Percentiles rank a stretch among this genome's conserved stretches.
phyloP scores from a whole-genome alignment of 805 yeast species.

The Saccharomycodes ludwigii region DNA sequence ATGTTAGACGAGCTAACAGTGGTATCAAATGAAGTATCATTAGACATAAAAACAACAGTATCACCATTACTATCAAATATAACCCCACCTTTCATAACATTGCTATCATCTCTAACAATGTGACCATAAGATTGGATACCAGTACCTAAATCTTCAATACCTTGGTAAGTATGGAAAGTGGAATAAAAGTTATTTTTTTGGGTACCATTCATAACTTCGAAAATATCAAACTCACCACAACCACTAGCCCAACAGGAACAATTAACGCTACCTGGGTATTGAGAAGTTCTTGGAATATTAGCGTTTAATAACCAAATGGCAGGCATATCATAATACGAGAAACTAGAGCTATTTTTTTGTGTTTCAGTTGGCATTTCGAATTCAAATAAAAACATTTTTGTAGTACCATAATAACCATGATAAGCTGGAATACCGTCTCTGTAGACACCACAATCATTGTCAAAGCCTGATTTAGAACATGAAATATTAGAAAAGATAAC shows the following conservation, averaged over 20 bases:
- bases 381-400: constrained; percentile 63
- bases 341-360: constrained; percentile 22
- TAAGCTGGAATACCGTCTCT: constrained; percentile 63
- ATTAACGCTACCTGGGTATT: constrained; percentile 43
- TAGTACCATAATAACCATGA: constrained; percentile 55
- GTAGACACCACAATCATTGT: constrained; percentile 65
- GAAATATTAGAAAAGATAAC: constrained; percentile 44
- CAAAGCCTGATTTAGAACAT: constrained; percentile 43
- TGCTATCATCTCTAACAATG: constrained; percentile 37
- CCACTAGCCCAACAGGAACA: constrained; percentile 74
- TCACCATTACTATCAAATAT: constrained; percentile 50
- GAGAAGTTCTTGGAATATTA: constrained; percentile 62
- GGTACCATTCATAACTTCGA: constrained; percentile 59
- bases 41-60: constrained; percentile 48
- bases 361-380: constrained; percentile 54
- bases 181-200: constrained; percentile 44
- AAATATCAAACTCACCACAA: constrained; percentile 69
- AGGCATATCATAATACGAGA: constrained; percentile 43
- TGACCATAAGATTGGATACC: constrained; percentile 51
- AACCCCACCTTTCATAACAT: constrained; percentile 60
- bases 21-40: constrained; percentile 36
- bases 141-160: constrained; percentile 41
- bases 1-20: too few species aligned
- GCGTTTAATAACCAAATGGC: constrained; percentile 71
- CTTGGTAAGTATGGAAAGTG: constrained; percentile 65